phyloP scores from a whole-genome alignment of 2,329 filamentous ascomycete genomes.

The Monosporascus sp. region DNA sequence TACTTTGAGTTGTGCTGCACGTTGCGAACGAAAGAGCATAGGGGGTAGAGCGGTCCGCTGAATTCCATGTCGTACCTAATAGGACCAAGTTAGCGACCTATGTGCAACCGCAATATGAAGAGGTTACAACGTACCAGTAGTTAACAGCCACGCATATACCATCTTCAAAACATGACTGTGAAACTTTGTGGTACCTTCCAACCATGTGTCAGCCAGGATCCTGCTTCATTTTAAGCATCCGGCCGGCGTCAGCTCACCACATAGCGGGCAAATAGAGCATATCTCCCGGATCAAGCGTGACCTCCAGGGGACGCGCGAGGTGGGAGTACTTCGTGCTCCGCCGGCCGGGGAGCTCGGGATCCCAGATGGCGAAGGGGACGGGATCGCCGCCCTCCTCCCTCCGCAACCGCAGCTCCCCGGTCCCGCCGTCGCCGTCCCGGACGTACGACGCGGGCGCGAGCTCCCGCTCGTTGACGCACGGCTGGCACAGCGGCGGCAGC shows the following conservation, averaged over 20 bases:
- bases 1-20: slow-evolving; percentile 12
- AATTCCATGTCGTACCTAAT: slow-evolving; percentile 77
- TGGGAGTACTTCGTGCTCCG: slow-evolving; percentile 53
- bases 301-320: slow-evolving; percentile 55
- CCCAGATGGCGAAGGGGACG: slow-evolving; percentile 69
- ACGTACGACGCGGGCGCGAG: slow-evolving; percentile 56
- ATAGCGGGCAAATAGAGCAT: slow-evolving; percentile 78
- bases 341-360: slow-evolving; percentile 55
- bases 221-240: background rate
- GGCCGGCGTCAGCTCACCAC: slow-evolving; percentile 49
- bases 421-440: slow-evolving; percentile 19
- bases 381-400: slow-evolving; percentile 19
- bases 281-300: slow-evolving; percentile 67
- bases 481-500: slow-evolving; percentile 64
- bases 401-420: slow-evolving; percentile 22
- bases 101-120: background rate
- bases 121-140: slow-evolving; percentile 57
- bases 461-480: slow-evolving; percentile 60
- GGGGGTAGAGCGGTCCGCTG: slow-evolving; percentile 60
- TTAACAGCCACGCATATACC: slow-evolving; percentile 75
- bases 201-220: background rate
- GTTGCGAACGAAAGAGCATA: slow-evolving; percentile 49
- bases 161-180: slow-evolving; percentile 62
- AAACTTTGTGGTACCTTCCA: slow-evolving; percentile 69
- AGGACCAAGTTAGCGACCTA: background rate